Evolutionary conservation across 2,329 filamentous ascomycete species (phyloP), one percentile per base, ranked within the genome.

Genomic region (Colletotrichum sp.): DNA sequence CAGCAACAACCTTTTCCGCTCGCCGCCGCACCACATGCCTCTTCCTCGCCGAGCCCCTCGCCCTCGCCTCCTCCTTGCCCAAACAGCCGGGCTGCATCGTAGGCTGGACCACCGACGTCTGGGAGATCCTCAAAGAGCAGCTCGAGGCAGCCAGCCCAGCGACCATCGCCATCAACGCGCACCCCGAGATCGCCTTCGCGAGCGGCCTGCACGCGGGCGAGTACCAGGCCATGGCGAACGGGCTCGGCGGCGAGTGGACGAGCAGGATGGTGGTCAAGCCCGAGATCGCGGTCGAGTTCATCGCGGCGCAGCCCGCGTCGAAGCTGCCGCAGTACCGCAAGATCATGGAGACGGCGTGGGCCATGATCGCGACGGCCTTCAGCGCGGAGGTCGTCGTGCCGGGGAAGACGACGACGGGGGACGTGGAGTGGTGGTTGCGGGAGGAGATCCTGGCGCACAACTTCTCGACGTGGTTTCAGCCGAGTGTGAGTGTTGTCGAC

Each of bases 381-480:
- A 88, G 87, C 75, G 84, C 83, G 78, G 79, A 78, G 67, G 83
- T 87, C 7, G 85, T 90, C 66, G 78, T 78, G 22, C 87, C 88
- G 1, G 87, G 86, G 0, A 75, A 77, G 63, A 88, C 87, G 25
- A 88, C 85, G 4, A 86, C 86, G 9, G 69, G 81, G 81, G 88
- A 89, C 72, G 82, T 90, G 4, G 87, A 88, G 78, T 90, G 88
- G 88, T 89, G 87, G 87, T 83, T 89, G 81, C 83, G 87, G n/a
- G 87, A 88, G 52, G 85, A 84, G 78, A 84, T 89, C 27, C 86
- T 88, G 79, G 82, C 83, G 34, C 82, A 88, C 70, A 89, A 90
- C 79, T 89, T 88, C 81, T 87, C 86, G 8, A 89, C 88, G 6
- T 90, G 88, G 88, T 90, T 90, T 78, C 87, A 88, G 22, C 87